Conservation (phyloP, 2,329 filamentous ascomycete genomes). For the Claviceps lovelessii region DNA sequence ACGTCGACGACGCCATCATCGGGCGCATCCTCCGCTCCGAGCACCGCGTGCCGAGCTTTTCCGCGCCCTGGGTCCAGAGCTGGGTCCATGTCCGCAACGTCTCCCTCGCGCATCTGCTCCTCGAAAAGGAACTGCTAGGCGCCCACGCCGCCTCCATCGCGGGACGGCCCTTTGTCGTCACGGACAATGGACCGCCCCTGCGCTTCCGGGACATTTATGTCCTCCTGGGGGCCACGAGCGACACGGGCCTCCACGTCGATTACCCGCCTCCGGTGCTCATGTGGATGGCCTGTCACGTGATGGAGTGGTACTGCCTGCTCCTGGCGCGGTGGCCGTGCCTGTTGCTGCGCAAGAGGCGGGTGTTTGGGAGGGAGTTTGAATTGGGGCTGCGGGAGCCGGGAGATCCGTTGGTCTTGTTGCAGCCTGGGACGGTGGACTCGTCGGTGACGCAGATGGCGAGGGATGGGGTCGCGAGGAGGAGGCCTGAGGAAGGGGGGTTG, state of each 20-base stretch:
- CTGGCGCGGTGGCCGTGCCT: slow-evolving; percentile 9
- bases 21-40: slow-evolving; percentile 21
- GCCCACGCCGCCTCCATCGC: slow-evolving; percentile 21
- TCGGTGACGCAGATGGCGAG: slow-evolving; percentile 22
- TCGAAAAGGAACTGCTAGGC: slow-evolving; percentile 34
- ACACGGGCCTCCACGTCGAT: slow-evolving; percentile 17
- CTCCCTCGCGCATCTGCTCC: slow-evolving; percentile 37
- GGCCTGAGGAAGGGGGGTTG: slow-evolving; percentile 25
- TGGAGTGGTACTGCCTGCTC: slow-evolving; percentile 10
- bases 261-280: slow-evolving; percentile 21
- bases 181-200: slow-evolving; percentile 32
- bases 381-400: slow-evolving; percentile 15
- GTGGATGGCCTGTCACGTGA: slow-evolving; percentile 17
- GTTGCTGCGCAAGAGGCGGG: slow-evolving; percentile 5
- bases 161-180: slow-evolving; percentile 35
- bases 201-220: slow-evolving; percentile 26
- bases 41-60: slow-evolving; percentile 26
- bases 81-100: slow-evolving; percentile 38
- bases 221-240: slow-evolving; percentile 16
- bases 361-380: too few species aligned
- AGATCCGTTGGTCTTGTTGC: slow-evolving; percentile 23
- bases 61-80: slow-evolving; percentile 30
- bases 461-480: slow-evolving; percentile 22
- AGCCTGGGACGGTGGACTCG: slow-evolving; percentile 25
- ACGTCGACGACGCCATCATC: slow-evolving; percentile 22